These are phyloP conservation scores for Fusarium multiceps DNA, from an alignment of 2,329 filamentous ascomycete species.

Conservation along the genomic window DNA sequence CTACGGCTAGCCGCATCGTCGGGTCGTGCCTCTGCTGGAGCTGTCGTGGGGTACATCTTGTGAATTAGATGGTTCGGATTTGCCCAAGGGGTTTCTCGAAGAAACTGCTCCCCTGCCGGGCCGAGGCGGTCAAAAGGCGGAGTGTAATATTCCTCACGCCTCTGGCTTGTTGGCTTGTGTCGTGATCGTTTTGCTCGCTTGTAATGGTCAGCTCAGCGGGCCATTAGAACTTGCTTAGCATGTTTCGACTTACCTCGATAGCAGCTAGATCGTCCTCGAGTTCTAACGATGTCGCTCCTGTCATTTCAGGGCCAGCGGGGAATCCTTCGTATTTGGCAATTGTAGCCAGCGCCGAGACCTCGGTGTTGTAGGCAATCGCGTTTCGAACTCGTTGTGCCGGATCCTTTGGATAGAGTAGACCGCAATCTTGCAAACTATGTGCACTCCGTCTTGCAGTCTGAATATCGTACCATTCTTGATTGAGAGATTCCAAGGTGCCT, in stretches of 20 bases:
- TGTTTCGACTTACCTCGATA: conserved; percentile 74
- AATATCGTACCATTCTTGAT: conserved; percentile 91
- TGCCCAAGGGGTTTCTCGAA: conserved; percentile 92
- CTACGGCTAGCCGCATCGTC: conserved; percentile 36
- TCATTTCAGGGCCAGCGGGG: conserved; percentile 89
- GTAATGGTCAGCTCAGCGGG: conserved; percentile 31
- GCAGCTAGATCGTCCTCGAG: conserved; percentile 88
- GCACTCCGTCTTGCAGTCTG: conserved; percentile 88
- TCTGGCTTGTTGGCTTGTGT: conserved; percentile 54
- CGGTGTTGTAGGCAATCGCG: conserved; percentile 91
- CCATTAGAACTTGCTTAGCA: conserved; percentile 34
- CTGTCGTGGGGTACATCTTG: conserved; percentile 56
- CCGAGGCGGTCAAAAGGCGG: conserved; percentile 63
- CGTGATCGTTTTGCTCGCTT: conserved; percentile 52
- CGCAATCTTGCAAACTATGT: conserved; percentile 83
- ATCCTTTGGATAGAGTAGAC: conserved; percentile 81
- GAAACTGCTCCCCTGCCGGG: conserved; percentile 84
- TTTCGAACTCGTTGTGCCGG: conserved; percentile 82
- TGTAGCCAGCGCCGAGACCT: conserved; percentile 90
- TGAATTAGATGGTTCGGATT: conserved; percentile 86
- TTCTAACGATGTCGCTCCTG: conserved; percentile 76
- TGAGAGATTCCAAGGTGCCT: conserved; percentile 79
- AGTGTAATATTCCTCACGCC: conserved; percentile 61
- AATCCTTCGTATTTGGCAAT: conserved; percentile 96
- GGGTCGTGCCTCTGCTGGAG: conserved; percentile 19